Conservation (phyloP, 257 asterid genomes). For the Verbascum thapsus region DNA sequence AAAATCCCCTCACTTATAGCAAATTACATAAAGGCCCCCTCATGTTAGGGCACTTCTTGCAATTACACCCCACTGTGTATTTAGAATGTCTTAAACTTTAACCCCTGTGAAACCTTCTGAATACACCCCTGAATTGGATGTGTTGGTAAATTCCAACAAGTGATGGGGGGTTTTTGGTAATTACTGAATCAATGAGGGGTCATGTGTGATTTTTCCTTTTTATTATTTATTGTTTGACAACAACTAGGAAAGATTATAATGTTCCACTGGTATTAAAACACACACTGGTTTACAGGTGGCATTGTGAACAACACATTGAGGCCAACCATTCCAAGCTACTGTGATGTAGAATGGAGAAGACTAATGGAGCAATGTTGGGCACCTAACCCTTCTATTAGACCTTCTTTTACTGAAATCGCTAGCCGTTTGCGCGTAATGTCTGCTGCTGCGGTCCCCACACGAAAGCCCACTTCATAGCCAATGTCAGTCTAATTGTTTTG, state of each 20-base stretch:
- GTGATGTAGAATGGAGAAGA: conserved; percentile 87
- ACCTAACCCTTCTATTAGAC: conserved; percentile 80
- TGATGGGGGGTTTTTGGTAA: no score
- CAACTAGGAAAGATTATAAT: not conserved
- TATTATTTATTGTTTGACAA: not conserved
- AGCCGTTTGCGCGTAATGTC: conserved; percentile 77
- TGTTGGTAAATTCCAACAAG: no score
- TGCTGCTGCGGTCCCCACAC: conserved; percentile 49
- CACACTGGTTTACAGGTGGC: conserved; percentile 94
- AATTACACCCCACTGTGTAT: no score
- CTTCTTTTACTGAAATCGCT: conserved; percentile 81
- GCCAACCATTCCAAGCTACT: conserved; percentile 82
- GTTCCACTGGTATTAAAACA: no score
- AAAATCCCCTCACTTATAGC: no score
- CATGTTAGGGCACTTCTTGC: no score
- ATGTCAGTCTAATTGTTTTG: conserved; percentile 22
- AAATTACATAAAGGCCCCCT: no score
- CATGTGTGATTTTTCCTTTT: no score
- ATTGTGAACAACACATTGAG: conserved; percentile 88
- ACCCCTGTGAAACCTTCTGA: no score
- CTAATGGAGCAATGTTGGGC: conserved; percentile 96
- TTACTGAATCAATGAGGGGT: no score
- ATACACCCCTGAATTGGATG: no score
- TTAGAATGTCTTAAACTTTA: no score
- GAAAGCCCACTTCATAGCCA: conserved; percentile 39